These are phyloP conservation scores for Dalbergia cochinchinensis DNA, from an alignment of 306 rosid genomes.

Conservation along the genomic window DNA sequence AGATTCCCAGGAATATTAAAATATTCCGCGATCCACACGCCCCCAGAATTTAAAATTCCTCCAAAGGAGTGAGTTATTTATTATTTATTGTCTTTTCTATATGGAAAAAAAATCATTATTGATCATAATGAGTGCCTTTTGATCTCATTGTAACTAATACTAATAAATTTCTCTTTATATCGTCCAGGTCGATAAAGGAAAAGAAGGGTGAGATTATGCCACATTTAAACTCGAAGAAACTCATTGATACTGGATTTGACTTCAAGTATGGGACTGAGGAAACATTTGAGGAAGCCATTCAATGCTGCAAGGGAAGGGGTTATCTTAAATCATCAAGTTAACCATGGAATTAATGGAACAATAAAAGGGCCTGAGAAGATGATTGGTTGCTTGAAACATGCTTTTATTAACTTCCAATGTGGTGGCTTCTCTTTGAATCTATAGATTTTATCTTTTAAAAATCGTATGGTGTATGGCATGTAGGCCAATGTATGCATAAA, in stretches of 20 bases:
- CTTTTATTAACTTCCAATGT: too few species aligned
- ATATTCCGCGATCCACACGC: too few species aligned
- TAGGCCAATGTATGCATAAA: neutral
- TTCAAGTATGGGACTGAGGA: conserved; percentile 52
- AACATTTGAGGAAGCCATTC: conserved; percentile 50
- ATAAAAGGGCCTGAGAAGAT: neutral
- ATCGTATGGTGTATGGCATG: neutral
- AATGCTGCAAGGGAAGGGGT: conserved; percentile 54
- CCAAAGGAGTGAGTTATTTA: conserved; percentile 41
- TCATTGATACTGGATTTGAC: conserved; percentile 54
- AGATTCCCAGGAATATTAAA: too few species aligned
- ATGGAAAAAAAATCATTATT: neutral
- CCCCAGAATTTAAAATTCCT: conserved; percentile 52
- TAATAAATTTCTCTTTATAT: too few species aligned
- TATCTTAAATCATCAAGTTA: conserved; percentile 1
- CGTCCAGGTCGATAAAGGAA: conserved; percentile 45
- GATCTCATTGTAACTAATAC: neutral
- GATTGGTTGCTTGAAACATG: neutral
- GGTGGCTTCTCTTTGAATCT: too few species aligned
- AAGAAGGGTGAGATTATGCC: neutral
- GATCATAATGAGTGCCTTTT: neutral
- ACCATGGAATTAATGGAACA: neutral
- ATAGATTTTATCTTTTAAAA: neutral
- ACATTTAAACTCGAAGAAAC: conserved; percentile 55
- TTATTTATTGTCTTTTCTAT: neutral